phyloP scores from a whole-genome alignment of 1,284 basidiomycete species.

The Tilletia indica region DNA sequence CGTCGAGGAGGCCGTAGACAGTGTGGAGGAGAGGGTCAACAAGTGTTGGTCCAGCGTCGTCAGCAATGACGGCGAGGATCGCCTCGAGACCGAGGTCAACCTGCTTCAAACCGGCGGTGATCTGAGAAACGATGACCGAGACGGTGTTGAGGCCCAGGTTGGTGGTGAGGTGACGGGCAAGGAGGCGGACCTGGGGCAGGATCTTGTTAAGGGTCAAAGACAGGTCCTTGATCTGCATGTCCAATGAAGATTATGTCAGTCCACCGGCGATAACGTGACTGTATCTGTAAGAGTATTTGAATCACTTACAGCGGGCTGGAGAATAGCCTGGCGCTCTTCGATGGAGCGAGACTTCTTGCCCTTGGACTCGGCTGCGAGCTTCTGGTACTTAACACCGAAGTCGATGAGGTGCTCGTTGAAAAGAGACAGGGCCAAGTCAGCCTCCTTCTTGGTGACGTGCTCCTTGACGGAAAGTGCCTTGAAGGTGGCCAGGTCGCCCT shows the following conservation, averaged over 20 bases:
- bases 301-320: background rate
- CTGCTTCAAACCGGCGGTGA: conserved; percentile 2
- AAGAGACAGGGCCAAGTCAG: conserved; percentile 58
- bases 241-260: no score
- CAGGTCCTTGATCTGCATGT: background rate
- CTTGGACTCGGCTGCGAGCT: conserved; percentile 1
- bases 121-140: background rate
- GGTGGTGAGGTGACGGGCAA: background rate
- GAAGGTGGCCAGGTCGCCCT: background rate
- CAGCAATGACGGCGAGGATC: background rate
- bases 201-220: background rate
- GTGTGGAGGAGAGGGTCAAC: conserved; percentile 13
- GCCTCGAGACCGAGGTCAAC: background rate
- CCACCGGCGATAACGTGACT: no score
- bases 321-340: background rate
- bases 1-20: conserved; percentile 9
- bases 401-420: conserved; percentile 18
- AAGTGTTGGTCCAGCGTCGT: background rate
- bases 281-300: no score
- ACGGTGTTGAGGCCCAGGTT: conserved; percentile 11
- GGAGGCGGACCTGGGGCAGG: background rate
- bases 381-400: background rate
- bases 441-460: conserved; percentile 2
- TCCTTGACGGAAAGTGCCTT: background rate
- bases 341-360: background rate